Percentiles rank a stretch among this genome's conserved stretches.
These are phyloP conservation scores for Apiospora arundinis DNA, from an alignment of 2,329 filamentous ascomycete species.

Conservation along the genomic window DNA sequence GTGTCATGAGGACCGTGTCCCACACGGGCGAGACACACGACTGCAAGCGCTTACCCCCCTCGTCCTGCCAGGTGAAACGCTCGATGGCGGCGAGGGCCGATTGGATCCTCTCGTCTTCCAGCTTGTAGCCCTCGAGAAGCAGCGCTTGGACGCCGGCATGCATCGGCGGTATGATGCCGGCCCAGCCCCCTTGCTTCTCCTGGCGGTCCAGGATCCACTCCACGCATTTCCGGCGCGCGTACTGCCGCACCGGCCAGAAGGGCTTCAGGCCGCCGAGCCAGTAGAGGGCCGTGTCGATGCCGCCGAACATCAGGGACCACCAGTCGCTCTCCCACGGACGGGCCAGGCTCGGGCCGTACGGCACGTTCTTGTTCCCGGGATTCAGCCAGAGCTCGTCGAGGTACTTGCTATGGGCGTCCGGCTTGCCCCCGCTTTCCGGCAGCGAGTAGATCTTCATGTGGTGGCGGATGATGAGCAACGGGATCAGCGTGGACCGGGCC, in stretches of 20 bases:
- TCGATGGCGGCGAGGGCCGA: slow-evolving; percentile 35
- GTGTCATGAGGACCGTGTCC: slow-evolving; percentile 44
- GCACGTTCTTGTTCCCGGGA: slow-evolving; percentile 34
- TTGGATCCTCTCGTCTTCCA: slow-evolving; percentile 17
- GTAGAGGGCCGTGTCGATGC: slow-evolving; percentile 38
- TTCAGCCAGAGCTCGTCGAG: slow-evolving; percentile 33
- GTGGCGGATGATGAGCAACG: slow-evolving; percentile 36
- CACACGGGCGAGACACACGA: slow-evolving; percentile 39
- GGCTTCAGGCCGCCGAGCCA: slow-evolving; percentile 38
- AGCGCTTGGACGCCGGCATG: slow-evolving; percentile 36
- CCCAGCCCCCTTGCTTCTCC: slow-evolving; percentile 21
- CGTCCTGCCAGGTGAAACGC: slow-evolving; percentile 33
- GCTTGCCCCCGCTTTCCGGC: neutral
- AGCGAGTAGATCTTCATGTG: slow-evolving; percentile 37
- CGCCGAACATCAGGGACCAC: slow-evolving; percentile 36
- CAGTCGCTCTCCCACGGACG: slow-evolving; percentile 28
- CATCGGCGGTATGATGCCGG: slow-evolving; percentile 25
- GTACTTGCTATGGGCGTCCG: slow-evolving; percentile 23
- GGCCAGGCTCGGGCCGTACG: slow-evolving; percentile 29
- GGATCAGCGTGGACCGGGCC: slow-evolving; percentile 34
- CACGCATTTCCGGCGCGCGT: slow-evolving; percentile 37
- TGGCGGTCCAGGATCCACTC: slow-evolving; percentile 32
- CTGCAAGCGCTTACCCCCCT: slow-evolving; percentile 38
- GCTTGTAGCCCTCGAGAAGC: slow-evolving; percentile 20
- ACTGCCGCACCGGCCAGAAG: slow-evolving; percentile 33